phyloP scores from a whole-genome alignment of 148 eudicot species.

The Linanthus parryae region DNA sequence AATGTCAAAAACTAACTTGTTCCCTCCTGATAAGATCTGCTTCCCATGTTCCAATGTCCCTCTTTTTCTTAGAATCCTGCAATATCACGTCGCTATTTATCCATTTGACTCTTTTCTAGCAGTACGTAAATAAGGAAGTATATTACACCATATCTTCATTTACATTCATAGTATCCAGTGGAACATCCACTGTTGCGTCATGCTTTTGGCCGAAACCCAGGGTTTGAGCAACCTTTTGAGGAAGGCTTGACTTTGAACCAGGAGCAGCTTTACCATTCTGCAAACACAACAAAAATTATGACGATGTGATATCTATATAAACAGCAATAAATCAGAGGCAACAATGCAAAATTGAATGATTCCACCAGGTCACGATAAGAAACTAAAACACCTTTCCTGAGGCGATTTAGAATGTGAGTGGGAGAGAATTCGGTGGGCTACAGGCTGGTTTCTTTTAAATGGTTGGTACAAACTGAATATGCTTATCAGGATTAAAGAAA shows the following conservation, averaged over 20 bases:
- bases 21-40: constrained; percentile 58
- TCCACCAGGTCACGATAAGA: too few species aligned
- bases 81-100: too few species aligned
- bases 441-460: neutral
- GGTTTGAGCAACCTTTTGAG: constrained; percentile 48
- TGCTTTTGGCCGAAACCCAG: constrained; percentile 94
- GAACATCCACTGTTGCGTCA: constrained; percentile 92
- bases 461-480: too few species aligned
- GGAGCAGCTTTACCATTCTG: constrained; percentile 71
- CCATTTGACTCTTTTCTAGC: too few species aligned
- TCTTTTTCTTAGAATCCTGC: constrained; percentile 72
- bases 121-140: too few species aligned
- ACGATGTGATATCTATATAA: neutral
- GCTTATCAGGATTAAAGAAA: too few species aligned
- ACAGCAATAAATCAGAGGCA: neutral
- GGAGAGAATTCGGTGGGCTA: neutral
- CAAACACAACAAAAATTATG: constrained; percentile 5
- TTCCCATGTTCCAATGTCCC: constrained; percentile 59
- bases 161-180: constrained; percentile 86
- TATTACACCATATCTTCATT: too few species aligned
- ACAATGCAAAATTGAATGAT: neutral
- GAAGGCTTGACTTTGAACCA: constrained; percentile 73
- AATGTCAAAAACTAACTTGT: constrained; percentile 40
- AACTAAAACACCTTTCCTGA: too few species aligned
- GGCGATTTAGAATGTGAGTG: too few species aligned